Base-by-base conservation (phyloP, 2,329 filamentous ascomycete genomes). In the Aspergillus vadensis region DNA sequence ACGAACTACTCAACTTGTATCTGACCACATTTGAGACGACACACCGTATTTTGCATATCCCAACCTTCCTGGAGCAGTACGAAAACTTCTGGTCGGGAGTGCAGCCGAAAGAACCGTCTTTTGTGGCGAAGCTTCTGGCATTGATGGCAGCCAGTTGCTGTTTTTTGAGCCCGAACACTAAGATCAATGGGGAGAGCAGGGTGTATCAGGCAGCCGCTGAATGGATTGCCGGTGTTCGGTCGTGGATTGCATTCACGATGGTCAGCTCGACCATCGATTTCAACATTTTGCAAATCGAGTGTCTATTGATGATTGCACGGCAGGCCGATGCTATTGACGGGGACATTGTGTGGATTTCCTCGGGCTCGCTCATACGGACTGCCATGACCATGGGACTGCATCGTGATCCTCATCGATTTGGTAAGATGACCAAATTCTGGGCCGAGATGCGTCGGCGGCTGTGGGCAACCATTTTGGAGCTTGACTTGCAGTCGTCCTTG, bases 21-120 rank as follows among this genome's bases (percentile, higher is more conserved):
- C 73, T 89, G 17, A 76, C 83, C 51, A 82, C 82, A 0, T 80
- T 85, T 64, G 85, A 88, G 66, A 81, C 82, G 1, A 81, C 84
- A 15, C 80, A 84, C 62, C 80, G 86, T 2, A 78, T 89, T 23
- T 60, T 89, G 8, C 83, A 89, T 68, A 69, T 84, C 1, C 85
- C 86, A 0, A 82, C 81, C 0, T 88, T 89, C 63, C 75, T 78
- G 48, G 75, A 76, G 10, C 82, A 86, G 32, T 88, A 87, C 64
- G 80, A 84, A 21, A 76, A 78, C 0, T 70, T 84, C 10, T 88
- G 86, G 85, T 73, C 71, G 0, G 76, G 78, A 15, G 77, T 79
- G 0, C 65, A 71, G 19, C 72, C 73, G 0, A 74, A 77, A 2
- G 80, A 76, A 30, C 68, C 74, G 15, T 71, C 74, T 6, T 88